Evolutionary conservation across 2,329 filamentous ascomycete genomes (phyloP).

Genomic region (Phoma sp.): DNA sequence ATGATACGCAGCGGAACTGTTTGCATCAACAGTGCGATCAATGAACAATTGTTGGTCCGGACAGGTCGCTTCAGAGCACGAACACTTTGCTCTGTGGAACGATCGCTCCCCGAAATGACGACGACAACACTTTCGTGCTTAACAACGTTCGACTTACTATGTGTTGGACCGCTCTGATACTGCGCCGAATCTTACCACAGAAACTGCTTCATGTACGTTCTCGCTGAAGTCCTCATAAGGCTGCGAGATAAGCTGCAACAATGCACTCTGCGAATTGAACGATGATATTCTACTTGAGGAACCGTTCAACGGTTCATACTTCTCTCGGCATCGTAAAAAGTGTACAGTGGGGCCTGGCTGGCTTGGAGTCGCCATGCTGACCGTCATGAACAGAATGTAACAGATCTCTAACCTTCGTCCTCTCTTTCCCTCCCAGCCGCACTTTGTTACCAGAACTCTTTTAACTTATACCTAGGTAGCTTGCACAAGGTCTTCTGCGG

Average conservation of each 20-base stretch:
- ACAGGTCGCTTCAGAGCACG: no score
- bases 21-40: neutral
- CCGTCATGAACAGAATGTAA: neutral
- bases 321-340: neutral
- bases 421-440: slow-evolving; percentile 7
- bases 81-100: neutral
- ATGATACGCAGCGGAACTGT: no score
- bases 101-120: neutral
- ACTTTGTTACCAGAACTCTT: slow-evolving; percentile 1
- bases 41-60: no score
- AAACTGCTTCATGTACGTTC: no score
- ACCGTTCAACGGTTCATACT: no score
- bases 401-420: neutral
- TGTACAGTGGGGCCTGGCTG: neutral
- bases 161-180: no score
- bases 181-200: no score
- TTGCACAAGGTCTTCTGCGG: neutral
- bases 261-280: no score
- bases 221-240: no score
- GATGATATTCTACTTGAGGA: no score
- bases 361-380: neutral
- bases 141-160: neutral
- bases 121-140: neutral
- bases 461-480: neutral
- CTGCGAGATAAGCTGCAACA: no score